phyloP scores from a whole-genome alignment of 2,329 filamentous ascomycete genomes.

The Colletotrichum musae region DNA sequence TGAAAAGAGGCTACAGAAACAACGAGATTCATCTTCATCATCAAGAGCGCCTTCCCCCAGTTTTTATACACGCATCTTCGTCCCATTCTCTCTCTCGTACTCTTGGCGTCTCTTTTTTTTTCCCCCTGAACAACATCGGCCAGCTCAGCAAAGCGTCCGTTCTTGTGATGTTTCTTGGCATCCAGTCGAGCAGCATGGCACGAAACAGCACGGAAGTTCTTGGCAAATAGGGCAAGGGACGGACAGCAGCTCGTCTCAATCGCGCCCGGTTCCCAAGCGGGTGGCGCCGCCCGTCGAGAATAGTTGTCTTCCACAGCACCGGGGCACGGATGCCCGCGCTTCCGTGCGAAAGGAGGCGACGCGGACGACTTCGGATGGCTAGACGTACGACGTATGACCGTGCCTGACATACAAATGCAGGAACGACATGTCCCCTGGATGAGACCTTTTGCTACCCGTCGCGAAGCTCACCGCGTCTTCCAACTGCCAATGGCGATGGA shows the following conservation, averaged over 20 bases:
- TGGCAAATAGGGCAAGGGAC: conserved; percentile 2
- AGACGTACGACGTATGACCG: conserved; percentile 25
- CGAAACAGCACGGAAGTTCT: conserved; percentile 7
- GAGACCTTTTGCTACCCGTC: conserved; percentile 9
- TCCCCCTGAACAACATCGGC: not conserved
- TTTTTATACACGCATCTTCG: not conserved
- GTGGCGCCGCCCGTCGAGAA: not conserved
- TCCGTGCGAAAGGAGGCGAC: conserved; percentile 9
- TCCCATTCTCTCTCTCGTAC: not conserved
- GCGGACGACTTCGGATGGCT: conserved; percentile 24
- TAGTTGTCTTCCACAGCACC: conserved; percentile 7
- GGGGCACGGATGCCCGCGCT: not conserved
- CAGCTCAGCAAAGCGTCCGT: conserved; percentile 4
- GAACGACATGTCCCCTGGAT: conserved; percentile 3
- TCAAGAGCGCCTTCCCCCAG: not conserved
- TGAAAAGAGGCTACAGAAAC: too few relatives aligned
- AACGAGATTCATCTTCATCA: too few relatives aligned
- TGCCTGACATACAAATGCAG: conserved; percentile 6
- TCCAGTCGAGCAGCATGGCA: not conserved
- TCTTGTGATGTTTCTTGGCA: conserved; percentile 8
- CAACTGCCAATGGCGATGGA: not conserved
- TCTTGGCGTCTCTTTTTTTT: too few relatives aligned
- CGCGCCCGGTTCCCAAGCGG: not conserved
- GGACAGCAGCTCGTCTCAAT: conserved; percentile 18
- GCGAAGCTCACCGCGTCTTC: not conserved